These are phyloP conservation scores for Fusarium fujikuroi DNA, from an alignment of 2,329 filamentous ascomycete genomes.

Conservation along the genomic window DNA sequence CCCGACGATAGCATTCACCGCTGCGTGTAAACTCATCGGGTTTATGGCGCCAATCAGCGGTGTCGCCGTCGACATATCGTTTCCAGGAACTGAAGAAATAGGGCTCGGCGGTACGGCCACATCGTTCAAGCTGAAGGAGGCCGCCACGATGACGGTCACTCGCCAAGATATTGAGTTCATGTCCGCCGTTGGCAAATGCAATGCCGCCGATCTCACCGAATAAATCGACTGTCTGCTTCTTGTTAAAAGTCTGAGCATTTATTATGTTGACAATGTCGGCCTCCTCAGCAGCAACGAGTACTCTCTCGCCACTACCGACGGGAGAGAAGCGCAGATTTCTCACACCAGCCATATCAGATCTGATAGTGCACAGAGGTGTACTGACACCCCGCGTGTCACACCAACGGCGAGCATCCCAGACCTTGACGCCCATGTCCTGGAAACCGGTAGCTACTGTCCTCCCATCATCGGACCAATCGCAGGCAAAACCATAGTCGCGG, in stretches of 20 bases:
- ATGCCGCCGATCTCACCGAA: conserved; percentile 81
- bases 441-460: conserved; percentile 80
- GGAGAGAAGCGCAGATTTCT: conserved; percentile 79
- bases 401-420: conserved; percentile 83
- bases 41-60: conserved; percentile 23
- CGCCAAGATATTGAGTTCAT: conserved; percentile 75
- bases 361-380: conserved; percentile 64
- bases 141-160: conserved; percentile 74
- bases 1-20: conserved; percentile 31
- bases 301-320: conserved; percentile 71
- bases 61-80: conserved; percentile 2
- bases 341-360: conserved; percentile 74
- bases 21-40: conserved; percentile 9
- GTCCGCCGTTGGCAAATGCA: conserved; percentile 72
- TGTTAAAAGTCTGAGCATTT: conserved; percentile 70
- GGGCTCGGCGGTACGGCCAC: conserved; percentile 46
- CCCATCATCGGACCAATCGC: conserved; percentile 82
- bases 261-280: conserved; percentile 79
- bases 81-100: conserved; percentile 36
- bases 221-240: conserved; percentile 77
- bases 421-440: conserved; percentile 77
- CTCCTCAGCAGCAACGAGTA: conserved; percentile 79
- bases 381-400: conserved; percentile 60
- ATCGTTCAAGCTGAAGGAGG: conserved; percentile 69
- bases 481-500: conserved; percentile 78